Percentiles rank a stretch among this genome's conserved stretches.
Evolutionary conservation across 2,329 filamentous ascomycete genomes (phyloP).

Genomic region (Akanthomyces uredinophilus): DNA sequence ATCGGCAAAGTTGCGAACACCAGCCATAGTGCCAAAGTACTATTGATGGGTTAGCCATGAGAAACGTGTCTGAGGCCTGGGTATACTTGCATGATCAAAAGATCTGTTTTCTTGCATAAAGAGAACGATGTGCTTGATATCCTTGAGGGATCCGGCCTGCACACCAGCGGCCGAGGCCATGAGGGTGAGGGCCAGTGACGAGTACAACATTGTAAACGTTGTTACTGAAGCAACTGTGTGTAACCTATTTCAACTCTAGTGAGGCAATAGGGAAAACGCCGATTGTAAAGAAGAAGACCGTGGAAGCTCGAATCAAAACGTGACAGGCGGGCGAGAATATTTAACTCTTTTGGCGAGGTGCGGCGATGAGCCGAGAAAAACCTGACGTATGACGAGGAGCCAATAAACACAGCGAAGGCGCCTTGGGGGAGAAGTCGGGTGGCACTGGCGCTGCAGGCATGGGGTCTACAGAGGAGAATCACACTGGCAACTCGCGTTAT

Average conservation of each 20-base stretch:
- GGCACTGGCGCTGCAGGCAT: conserved; percentile 1
- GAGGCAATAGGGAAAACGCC: background rate
- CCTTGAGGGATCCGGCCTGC: conserved; percentile 36
- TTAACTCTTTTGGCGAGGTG: conserved; percentile 6
- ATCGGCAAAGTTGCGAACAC: conserved; percentile 50
- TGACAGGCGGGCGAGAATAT: conserved; percentile 1
- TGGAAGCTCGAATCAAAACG: background rate
- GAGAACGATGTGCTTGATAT: conserved; percentile 53
- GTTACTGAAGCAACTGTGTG: background rate
- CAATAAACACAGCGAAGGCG: background rate
- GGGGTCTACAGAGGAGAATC: background rate
- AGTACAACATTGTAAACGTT: conserved; percentile 11
- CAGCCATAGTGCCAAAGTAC: conserved; percentile 51
- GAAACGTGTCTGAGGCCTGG: background rate
- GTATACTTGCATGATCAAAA: conserved; percentile 27
- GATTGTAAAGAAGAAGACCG: background rate
- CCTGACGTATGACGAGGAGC: conserved; percentile 9
- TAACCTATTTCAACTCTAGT: background rate
- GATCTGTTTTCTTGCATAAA: conserved; percentile 47
- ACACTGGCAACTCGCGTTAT: background rate
- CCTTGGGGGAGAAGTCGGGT: background rate
- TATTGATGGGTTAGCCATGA: conserved; percentile 20
- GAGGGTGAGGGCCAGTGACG: conserved; percentile 5
- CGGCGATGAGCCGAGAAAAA: conserved; percentile 2
- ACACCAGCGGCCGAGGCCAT: conserved; percentile 20